Evolutionary conservation across 352 stramenopile species (phyloP).

Genomic region (Globisporangium heterothallicum): DNA sequence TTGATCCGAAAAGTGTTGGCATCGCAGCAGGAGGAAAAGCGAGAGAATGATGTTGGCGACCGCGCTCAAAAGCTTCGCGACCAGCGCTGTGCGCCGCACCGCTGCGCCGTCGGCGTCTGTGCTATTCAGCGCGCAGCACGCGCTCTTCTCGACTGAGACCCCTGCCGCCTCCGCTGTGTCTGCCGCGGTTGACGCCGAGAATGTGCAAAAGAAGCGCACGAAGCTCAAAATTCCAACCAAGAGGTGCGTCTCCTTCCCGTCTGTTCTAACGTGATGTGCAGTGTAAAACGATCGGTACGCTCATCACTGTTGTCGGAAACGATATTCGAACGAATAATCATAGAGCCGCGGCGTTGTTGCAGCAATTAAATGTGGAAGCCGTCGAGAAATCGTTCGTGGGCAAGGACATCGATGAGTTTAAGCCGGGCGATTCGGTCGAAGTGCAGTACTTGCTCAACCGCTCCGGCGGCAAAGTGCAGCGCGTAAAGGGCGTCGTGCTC

Average conservation of each 20-base stretch:
- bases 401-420: slow-evolving; percentile 71
- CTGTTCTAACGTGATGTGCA: neutral
- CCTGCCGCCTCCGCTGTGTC: slow-evolving; percentile 9
- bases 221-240: slow-evolving; percentile 84
- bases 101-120: slow-evolving; percentile 8
- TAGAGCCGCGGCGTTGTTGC: slow-evolving; percentile 57
- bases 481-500: slow-evolving; percentile 78
- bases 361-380: slow-evolving; percentile 60
- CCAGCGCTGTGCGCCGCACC: slow-evolving; percentile 22
- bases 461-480: slow-evolving; percentile 61
- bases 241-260: slow-evolving; percentile 23
- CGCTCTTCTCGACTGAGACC: slow-evolving; percentile 38
- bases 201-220: slow-evolving; percentile 35
- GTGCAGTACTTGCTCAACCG: slow-evolving; percentile 80
- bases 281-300: no score
- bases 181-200: slow-evolving; percentile 9
- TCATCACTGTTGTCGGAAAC: no score
- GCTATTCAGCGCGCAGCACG: slow-evolving; percentile 24
- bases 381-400: slow-evolving; percentile 53
- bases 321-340: no score
- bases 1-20: slow-evolving; percentile 5
- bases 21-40: neutral
- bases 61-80: slow-evolving; percentile 45
- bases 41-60: slow-evolving; percentile 44
- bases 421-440: slow-evolving; percentile 73